These are phyloP conservation scores for Lithospermum erythrorhizon DNA, from an alignment of 257 asterid genomes.

Conservation along the genomic window DNA sequence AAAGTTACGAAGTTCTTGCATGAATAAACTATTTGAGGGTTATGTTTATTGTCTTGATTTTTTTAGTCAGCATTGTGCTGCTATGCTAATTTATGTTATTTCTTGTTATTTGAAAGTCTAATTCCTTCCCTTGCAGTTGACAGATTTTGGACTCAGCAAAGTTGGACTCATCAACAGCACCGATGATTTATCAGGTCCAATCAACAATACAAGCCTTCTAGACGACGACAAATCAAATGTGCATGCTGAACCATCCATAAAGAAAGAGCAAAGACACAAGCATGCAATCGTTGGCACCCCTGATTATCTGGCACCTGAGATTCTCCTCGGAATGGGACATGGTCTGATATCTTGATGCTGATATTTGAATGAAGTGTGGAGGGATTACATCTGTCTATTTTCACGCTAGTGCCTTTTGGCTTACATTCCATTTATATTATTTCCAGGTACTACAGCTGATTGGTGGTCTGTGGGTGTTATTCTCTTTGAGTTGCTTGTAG, in stretches of 20 bases:
- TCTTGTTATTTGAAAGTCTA: slow-evolving; percentile 17
- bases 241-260: slow-evolving; percentile 31
- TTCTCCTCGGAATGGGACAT: slow-evolving; percentile 99
- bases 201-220: slow-evolving; percentile 32
- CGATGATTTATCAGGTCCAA: slow-evolving; percentile 84
- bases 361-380: slow-evolving; percentile 1
- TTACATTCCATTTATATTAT: slow-evolving; percentile 7
- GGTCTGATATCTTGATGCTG: slow-evolving; percentile 37
- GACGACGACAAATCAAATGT: slow-evolving; percentile 57
- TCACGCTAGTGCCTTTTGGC: neutral
- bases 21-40: too few species aligned
- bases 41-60: too few species aligned
- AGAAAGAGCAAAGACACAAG: slow-evolving; percentile 67
- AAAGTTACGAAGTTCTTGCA: too few species aligned
- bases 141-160: slow-evolving; percentile 97
- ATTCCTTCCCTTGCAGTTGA: slow-evolving; percentile 62
- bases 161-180: slow-evolving; percentile 98
- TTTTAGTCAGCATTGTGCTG: neutral
- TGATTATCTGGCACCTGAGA: slow-evolving; percentile 97
- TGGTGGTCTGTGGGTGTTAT: slow-evolving; percentile 98
- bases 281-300: slow-evolving; percentile 92
- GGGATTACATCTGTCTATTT: slow-evolving; percentile 1
- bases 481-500: slow-evolving; percentile 77
- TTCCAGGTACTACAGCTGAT: slow-evolving; percentile 78
- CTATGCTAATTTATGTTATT: slow-evolving; percentile 6